Conservation (phyloP, 2,329 filamentous ascomycete genomes). For the Grosmannia huntii region DNA sequence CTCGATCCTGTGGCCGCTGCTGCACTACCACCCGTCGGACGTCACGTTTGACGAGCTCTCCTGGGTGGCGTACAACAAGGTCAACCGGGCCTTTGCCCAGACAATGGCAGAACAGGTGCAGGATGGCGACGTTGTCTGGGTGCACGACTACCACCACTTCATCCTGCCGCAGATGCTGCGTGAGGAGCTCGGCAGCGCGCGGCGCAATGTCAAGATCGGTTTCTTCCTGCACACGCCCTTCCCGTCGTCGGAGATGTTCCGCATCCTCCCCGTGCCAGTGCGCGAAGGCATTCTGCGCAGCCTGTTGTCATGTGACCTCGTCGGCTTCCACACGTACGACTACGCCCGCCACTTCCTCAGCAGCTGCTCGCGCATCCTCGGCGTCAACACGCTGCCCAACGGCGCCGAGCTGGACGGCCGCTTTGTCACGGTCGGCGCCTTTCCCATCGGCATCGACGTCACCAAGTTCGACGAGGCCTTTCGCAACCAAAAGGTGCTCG, state of each 20-base stretch:
- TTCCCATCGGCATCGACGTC: constrained; percentile 94
- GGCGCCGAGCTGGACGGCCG: constrained; percentile 84
- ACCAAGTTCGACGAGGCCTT: constrained; percentile 90
- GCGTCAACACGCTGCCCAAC: constrained; percentile 72
- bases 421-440: constrained; percentile 83
- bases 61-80: constrained; percentile 86
- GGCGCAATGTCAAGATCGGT: constrained; percentile 91
- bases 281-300: constrained; percentile 78
- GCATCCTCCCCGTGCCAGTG: constrained; percentile 88
- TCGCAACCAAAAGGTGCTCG: constrained; percentile 72
- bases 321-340: constrained; percentile 98
- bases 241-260: constrained; percentile 91
- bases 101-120: constrained; percentile 76
- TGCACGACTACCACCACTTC: constrained; percentile 98
- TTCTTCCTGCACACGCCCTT: constrained; percentile 98
- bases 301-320: constrained; percentile 83
- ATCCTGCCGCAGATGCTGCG: constrained; percentile 90
- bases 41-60: constrained; percentile 94
- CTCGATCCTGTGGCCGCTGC: constrained; percentile 94
- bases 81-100: constrained; percentile 85
- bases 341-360: constrained; percentile 97
- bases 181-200: constrained; percentile 66
- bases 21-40: constrained; percentile 97
- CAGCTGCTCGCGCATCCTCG: constrained; percentile 86
- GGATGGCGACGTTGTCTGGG: constrained; percentile 93